Percentiles rank a stretch among this genome's conserved stretches.
phyloP scores from a whole-genome alignment of 1,284 basidiomycete genomes.

The Cryptococcus jaspeensis region DNA sequence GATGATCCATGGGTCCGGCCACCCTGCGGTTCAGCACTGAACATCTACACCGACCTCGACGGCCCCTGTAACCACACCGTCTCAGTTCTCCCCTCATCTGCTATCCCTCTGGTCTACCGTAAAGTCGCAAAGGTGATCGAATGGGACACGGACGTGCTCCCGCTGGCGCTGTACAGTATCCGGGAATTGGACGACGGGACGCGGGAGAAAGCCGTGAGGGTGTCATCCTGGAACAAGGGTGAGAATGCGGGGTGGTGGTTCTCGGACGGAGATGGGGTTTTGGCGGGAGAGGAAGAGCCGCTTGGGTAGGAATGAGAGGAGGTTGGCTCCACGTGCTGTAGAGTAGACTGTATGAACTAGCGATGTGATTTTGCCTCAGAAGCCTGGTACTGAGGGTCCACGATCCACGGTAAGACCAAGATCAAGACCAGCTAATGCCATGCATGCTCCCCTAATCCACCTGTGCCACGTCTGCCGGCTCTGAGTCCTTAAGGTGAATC shows the following conservation, averaged over 20 bases:
- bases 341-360: too few relatives aligned
- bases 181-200: not conserved
- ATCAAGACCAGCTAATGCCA: too few relatives aligned
- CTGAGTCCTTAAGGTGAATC: too few relatives aligned
- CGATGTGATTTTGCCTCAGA: too few relatives aligned
- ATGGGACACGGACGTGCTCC: not conserved
- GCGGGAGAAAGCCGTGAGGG: slow-evolving; percentile 2
- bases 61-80: slow-evolving; percentile 1
- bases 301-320: not conserved
- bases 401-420: too few relatives aligned
- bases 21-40: not conserved
- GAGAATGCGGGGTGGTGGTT: slow-evolving; percentile 25
- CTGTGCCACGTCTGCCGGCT: too few relatives aligned
- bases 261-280: slow-evolving; percentile 14
- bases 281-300: slow-evolving; percentile 1
- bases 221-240: not conserved
- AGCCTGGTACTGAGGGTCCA: too few relatives aligned
- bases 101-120: slow-evolving; percentile 19
- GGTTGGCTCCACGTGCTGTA: too few relatives aligned
- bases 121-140: slow-evolving; percentile 17
- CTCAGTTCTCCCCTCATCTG: slow-evolving; percentile 23
- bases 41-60: not conserved
- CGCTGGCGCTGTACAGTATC: not conserved
- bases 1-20: not conserved
- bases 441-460: too few relatives aligned